Evolutionary conservation across 2,329 filamentous ascomycete species (phyloP), one percentile per base, ranked within the genome.

Genomic region (Alternaria sp.): DNA sequence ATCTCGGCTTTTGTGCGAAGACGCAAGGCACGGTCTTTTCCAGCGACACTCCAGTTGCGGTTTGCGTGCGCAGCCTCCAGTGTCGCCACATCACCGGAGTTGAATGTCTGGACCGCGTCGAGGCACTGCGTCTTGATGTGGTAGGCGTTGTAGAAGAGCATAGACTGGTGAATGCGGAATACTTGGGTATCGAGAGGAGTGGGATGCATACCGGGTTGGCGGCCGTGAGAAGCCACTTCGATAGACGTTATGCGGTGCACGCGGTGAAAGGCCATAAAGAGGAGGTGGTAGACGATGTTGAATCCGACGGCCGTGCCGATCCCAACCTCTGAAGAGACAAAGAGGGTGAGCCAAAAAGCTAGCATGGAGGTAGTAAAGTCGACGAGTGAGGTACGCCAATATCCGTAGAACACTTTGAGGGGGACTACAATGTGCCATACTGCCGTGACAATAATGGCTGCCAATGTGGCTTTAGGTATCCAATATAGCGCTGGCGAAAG

Each of bases 361-460:
- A 90, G 81, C 85, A 89, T 88, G 26, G 86, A 84, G 0, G 87
- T 85, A 56, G 88, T 83, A 68, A 90, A 90, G 76, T 91, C 89
- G 13, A 88, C 85, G 4, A 90, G 82, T 0, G 87, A 90, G 3
- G 87, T 87, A 66, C 86, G 86, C 87, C 88, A 91, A 78, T 88
- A 90, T 13, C 82, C 81, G 75, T 89, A 89, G 72, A 90, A 90
- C 10, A 86, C 82, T 3, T 81, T 84, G 0, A 88, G 84, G 0
- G 87, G 83, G 0, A 86, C 86, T 47, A 90, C 87, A 7, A 90
- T 81, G 43, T 88, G 87, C 77, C 86, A 86, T 0, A 90, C 87
- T 6, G 88, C 88, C 62, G 86, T 88, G 67, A 90, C 89, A 66
- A 91, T 90, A 64, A 91, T 89, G 3, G 88, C 89, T 1, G 89